These are phyloP conservation scores for Aeminium ludgeri DNA, from an alignment of 495 filamentous ascomycete genomes.

Conservation along the genomic window DNA sequence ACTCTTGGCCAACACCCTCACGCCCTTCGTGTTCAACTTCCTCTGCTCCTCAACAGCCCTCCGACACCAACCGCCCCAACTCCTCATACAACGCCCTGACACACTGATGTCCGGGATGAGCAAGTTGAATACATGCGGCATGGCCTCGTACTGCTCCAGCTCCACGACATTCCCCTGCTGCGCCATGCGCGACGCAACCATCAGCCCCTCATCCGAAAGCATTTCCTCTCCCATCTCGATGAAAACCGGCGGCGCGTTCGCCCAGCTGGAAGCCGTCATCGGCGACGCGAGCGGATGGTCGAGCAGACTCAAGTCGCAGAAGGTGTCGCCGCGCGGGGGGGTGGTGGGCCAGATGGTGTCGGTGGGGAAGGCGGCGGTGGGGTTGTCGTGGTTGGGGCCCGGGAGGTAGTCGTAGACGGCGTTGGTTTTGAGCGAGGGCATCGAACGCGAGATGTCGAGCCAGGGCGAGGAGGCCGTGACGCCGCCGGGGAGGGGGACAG, in stretches of 20 bases:
- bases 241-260: constrained; percentile 49
- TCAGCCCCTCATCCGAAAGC: constrained; percentile 53
- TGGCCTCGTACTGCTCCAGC: constrained; percentile 64
- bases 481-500: constrained; percentile 52
- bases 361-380: constrained; percentile 27
- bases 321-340: constrained; percentile 55
- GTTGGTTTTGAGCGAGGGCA: constrained; percentile 51
- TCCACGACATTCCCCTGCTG: constrained; percentile 45
- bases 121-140: constrained; percentile 74
- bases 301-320: constrained; percentile 42
- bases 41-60: constrained; percentile 27
- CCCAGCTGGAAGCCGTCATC: constrained; percentile 47
- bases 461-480: constrained; percentile 51
- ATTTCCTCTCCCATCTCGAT: constrained; percentile 65
- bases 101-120: constrained; percentile 38
- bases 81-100: constrained; percentile 35
- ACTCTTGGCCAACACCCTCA: constrained; percentile 39
- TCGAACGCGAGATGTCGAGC: constrained; percentile 57
- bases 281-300: constrained; percentile 63
- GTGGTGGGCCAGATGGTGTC: constrained; percentile 54
- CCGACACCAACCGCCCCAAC: constrained; percentile 41
- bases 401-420: constrained; percentile 61
- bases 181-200: constrained; percentile 42
- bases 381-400: constrained; percentile 20
- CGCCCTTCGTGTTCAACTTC: constrained; percentile 30